Evolutionary conservation across 2,329 filamentous ascomycete species (phyloP), one percentile per base, ranked within the genome.

Genomic region (Sarocladium brachiariae): DNA sequence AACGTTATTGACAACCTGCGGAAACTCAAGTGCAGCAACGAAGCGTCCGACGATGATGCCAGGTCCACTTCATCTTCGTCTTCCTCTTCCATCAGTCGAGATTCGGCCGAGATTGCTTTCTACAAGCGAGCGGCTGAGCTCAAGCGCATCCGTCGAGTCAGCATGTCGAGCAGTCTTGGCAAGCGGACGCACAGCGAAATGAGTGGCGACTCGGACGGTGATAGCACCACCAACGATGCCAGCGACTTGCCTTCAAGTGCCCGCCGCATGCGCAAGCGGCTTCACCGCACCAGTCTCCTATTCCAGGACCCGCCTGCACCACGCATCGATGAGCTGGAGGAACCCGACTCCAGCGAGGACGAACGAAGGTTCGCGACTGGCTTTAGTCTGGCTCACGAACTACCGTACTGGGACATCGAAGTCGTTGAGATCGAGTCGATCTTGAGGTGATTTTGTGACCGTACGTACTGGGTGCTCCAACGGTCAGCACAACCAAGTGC

Each of bases 161-260:
- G 71, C 49, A 71, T 73, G 56, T 75, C 75, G 43, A 78, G 75
- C 56, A 78, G 74, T 61, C 73, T 78, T 50, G 73, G 74, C 55
- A 79, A 79, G 64, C 69, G 76, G 33, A 77, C 74, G 23, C 72
- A 77, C 55, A 76, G 70, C 58, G 76, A 78, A 59, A 70, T 76
- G 51, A 76, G 73, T 59, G 76, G 76, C 54, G 73, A 72, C 8
- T 75, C 76, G 53, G 63, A 69, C 51, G 65, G 70, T 11, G 68
- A 68, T 37, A 59, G 67, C 13, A 65, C 64, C 14, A 57, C 65
- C 16, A 63, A 67, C 34, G 72, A 75, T 33, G 65, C 64, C 50
- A 67, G 69, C 49, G 66, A 70, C 18, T 67, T 67, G 9, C 74
- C 72, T 13, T 74, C 70, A 13, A 75, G 72, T 54, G 74, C 74